Conservation (phyloP, 805 yeast genomes). For the Candida fluviatilis region DNA sequence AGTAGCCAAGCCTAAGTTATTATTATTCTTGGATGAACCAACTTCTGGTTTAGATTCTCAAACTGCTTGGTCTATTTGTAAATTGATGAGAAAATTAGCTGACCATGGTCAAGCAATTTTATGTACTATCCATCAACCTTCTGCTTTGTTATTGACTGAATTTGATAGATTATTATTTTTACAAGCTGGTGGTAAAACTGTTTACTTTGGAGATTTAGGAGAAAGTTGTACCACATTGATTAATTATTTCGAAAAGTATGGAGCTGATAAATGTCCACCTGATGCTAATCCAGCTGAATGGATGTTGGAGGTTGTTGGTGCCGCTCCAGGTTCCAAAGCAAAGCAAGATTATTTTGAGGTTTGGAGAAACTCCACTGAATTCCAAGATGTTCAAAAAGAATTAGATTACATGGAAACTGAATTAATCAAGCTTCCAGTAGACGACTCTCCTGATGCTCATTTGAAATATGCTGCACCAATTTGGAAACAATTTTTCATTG, state of each 20-base stretch:
- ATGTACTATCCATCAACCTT: constrained; percentile 79
- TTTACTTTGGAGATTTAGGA: constrained; percentile 80
- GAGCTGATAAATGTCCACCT: constrained; percentile 48
- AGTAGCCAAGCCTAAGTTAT: constrained; percentile 36
- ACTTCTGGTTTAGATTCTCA: constrained; percentile 43
- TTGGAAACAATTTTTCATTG: constrained; percentile 30
- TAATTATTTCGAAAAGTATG: constrained; percentile 64
- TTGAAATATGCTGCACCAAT: constrained; percentile 26
- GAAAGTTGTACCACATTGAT: constrained; percentile 54
- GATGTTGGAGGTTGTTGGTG: constrained; percentile 86
- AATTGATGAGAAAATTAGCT: constrained; percentile 37
- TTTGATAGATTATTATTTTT: constrained; percentile 70
- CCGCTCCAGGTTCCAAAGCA: constrained; percentile 77
- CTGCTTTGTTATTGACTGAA: constrained; percentile 71
- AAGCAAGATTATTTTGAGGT: constrained; percentile 69
- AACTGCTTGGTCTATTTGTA: constrained; percentile 41
- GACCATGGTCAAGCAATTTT: constrained; percentile 40
- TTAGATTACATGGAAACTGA: constrained; percentile 63
- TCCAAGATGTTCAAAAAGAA: constrained; percentile 53
- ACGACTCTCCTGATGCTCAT: constrained; percentile 21
- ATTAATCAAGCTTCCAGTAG: constrained; percentile 27
- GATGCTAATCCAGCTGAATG: constrained; percentile 57
- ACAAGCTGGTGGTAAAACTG: constrained; percentile 75
- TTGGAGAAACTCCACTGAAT: constrained; percentile 71
- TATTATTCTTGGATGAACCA: constrained; percentile 40